phyloP scores from a whole-genome alignment of 306 rosid genomes.

The Dalbergia cochinchinensis region DNA sequence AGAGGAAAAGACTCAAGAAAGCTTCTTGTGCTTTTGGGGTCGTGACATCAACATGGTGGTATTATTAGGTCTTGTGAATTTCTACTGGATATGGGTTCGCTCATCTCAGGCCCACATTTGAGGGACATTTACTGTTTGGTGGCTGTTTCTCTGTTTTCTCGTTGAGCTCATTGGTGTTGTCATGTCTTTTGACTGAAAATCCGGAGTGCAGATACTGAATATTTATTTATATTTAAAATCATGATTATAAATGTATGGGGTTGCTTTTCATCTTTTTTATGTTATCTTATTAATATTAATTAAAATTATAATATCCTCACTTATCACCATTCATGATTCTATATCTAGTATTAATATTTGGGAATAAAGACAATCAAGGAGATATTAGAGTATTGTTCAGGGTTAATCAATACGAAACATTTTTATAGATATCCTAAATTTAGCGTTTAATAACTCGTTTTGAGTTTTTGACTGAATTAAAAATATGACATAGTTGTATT shows the following conservation, averaged over 20 bases:
- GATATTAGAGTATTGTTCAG: too few relatives aligned
- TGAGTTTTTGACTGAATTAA: too few relatives aligned
- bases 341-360: too few relatives aligned
- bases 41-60: neutral
- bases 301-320: too few relatives aligned
- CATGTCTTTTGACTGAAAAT: constrained; percentile 1
- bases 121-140: neutral
- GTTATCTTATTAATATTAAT: too few relatives aligned
- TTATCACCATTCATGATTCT: neutral
- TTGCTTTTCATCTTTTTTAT: neutral
- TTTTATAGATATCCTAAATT: too few relatives aligned
- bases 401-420: too few relatives aligned
- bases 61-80: constrained; percentile 29
- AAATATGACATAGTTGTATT: too few relatives aligned
- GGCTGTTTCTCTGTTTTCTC: neutral
- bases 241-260: neutral
- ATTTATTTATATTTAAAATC: neutral
- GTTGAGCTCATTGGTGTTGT: neutral
- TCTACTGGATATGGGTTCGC: neutral
- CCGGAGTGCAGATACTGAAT: neutral
- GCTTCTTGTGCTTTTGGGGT: constrained; percentile 33
- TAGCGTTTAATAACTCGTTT: too few relatives aligned
- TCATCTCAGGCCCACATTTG: neutral
- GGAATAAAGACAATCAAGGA: neutral
- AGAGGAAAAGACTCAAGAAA: neutral